These are phyloP conservation scores for Eugenia klotzschiana DNA, from an alignment of 441 rosid species.

Conservation along the genomic window DNA sequence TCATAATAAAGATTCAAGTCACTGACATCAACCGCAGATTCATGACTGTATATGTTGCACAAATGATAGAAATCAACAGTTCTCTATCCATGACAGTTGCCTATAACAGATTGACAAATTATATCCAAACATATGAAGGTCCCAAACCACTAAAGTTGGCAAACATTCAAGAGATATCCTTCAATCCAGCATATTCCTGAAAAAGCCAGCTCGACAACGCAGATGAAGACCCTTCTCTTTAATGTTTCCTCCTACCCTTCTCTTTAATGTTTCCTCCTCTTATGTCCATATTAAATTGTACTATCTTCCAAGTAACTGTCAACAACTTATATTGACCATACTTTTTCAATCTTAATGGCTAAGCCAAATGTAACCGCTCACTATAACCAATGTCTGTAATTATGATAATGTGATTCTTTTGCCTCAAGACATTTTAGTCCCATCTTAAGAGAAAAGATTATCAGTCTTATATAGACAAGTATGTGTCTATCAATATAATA, in stretches of 20 bases:
- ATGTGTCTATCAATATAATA: neutral
- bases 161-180: neutral
- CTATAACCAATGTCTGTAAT: neutral
- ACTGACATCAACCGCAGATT: neutral
- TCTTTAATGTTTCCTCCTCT: neutral
- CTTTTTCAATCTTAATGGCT: neutral
- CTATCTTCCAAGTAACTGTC: neutral
- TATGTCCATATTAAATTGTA: neutral
- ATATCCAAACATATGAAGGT: neutral
- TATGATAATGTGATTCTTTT: neutral
- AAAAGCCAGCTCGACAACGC: neutral
- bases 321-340: neutral
- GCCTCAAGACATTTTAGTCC: neutral
- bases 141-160: neutral
- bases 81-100: neutral
- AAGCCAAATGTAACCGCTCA: neutral
- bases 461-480: neutral
- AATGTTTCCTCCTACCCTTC: neutral
- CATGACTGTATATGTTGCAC: neutral
- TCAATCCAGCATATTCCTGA: neutral
- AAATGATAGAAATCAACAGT: neutral
- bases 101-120: neutral
- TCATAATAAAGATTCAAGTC: neutral
- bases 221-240: neutral
- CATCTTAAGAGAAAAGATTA: neutral